These are phyloP conservation scores for Musa acuminata DNA, from an alignment of 176 grass and related monocot genomes.

Conservation along the genomic window DNA sequence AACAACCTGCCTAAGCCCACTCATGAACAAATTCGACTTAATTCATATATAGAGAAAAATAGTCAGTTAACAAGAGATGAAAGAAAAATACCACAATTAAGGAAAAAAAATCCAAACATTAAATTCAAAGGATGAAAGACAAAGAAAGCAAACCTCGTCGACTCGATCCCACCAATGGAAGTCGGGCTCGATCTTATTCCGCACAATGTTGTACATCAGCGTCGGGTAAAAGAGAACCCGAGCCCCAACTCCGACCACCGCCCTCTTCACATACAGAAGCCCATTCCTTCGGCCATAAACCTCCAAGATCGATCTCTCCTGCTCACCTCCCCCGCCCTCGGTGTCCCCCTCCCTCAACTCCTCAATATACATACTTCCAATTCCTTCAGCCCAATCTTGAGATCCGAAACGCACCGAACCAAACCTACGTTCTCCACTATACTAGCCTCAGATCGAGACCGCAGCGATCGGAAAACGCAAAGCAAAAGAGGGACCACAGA, in stretches of 20 bases:
- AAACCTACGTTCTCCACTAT: neutral
- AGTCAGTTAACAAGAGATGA: neutral
- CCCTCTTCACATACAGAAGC: constrained; percentile 57
- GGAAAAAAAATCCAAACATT: too few species aligned
- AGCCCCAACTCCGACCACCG: constrained; percentile 66
- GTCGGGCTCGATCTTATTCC: constrained; percentile 57
- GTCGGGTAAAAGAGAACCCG: constrained; percentile 93
- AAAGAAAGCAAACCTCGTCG: constrained; percentile 45
- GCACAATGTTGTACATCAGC: constrained; percentile 77
- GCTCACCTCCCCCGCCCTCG: constrained; percentile 6
- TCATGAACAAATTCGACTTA: too few species aligned
- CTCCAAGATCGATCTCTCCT: constrained; percentile 3
- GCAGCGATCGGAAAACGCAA: neutral
- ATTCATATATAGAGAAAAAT: neutral
- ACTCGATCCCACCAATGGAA: constrained; percentile 98
- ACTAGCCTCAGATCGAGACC: neutral
- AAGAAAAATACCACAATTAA: neutral
- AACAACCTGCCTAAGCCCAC: too few species aligned
- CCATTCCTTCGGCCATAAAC: constrained; percentile 18
- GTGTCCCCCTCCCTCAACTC: constrained; percentile 34
- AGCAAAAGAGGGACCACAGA: neutral
- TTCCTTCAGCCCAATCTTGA: neutral
- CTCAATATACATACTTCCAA: constrained; percentile 56
- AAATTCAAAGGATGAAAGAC: neutral
- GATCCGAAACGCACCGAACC: neutral